Percentiles rank a stretch among this genome's conserved stretches.
Conservation (phyloP, 2,329 filamentous ascomycete species). For the Achaetomium macrosporum region DNA sequence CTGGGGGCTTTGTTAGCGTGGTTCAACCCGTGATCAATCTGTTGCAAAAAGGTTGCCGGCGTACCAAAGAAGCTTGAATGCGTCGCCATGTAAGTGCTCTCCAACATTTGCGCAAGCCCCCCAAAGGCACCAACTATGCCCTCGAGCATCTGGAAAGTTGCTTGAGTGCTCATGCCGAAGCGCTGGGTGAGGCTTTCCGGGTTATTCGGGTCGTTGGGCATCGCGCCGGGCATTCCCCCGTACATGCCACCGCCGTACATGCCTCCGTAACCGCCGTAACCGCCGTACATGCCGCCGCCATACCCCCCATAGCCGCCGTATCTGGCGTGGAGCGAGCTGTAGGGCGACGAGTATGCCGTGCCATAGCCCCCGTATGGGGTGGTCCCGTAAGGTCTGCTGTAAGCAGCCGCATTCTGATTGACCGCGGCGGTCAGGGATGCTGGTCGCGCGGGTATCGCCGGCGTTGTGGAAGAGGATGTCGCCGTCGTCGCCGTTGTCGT, state of each 20-base stretch:
- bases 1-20: conserved; percentile 39
- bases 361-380: conserved; percentile 32
- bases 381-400: conserved; percentile 50
- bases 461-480: conserved; percentile 44
- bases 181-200: conserved; percentile 91
- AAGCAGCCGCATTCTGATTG: conserved; percentile 81
- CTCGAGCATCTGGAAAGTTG: conserved; percentile 97
- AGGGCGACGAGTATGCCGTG: conserved; percentile 46
- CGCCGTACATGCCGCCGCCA: conserved; percentile 21
- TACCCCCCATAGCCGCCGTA: conserved; percentile 29
- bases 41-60: conserved; percentile 28
- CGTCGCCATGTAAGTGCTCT: conserved; percentile 99
- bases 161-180: conserved; percentile 90
- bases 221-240: conserved; percentile 38
- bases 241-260: conserved; percentile 42
- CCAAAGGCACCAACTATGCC: conserved; percentile 95
- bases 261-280: conserved; percentile 41
- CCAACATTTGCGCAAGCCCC: conserved; percentile 97
- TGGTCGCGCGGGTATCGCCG: conserved; percentile 74
- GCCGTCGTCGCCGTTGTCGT: conserved; percentile 36
- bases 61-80: conserved; percentile 97
- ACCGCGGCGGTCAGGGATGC: conserved; percentile 71
- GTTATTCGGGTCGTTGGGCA: conserved; percentile 65
- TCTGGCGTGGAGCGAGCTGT: conserved; percentile 36
- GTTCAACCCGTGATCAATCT: background rate